Base-by-base conservation (phyloP, 2,329 filamentous ascomycete genomes). In the Xylaria sp. region DNA sequence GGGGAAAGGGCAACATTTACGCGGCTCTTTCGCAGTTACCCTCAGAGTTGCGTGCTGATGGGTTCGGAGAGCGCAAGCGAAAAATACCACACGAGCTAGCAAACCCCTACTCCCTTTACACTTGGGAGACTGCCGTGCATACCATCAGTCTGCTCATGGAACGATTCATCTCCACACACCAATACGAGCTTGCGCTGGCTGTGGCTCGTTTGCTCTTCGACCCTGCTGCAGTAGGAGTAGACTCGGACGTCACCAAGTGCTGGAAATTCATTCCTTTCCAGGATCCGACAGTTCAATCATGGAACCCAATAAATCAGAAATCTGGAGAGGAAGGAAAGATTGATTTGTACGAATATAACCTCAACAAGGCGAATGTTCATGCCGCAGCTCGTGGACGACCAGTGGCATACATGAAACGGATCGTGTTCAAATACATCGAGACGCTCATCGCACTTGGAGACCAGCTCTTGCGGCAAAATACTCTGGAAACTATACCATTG, bases 351-450 rank as follows among this genome's bases (percentile, higher is more conserved):
- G 46, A 50, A 23, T 50, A 50, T 18, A 50, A 20, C 20, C 46
- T 23, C 18, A 9, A 20, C 2, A 23, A 50, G n/a, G n/a, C 18
- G 8, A 60, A n/a, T 41, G 52, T 64, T 15, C 65, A 67, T 34
- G 52, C 65, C 13, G 58, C 44, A 1, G 65, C 57, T 6, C 39
- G 65, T 5, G 65, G 28, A 34, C n/a, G 31, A 15, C 65, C 65
- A 7, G 41, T 39, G 12, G 65, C 58, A 3, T 67, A 67, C n/a
- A 63, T 67, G 58, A 62, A 62, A 31, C 58, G 65, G 1, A 39
- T 67, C 31, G 58, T 37, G 18, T 20, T 67, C 3, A 67, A 63
- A 34, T 67, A 67, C 13, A 57, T 63, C 20, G 65, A 67, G 51
- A 63, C 46, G 7, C 58, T 67, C 15, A 50, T 67, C 23, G 65